A percentile compares a stretch with the other conserved stretches of the same genome.
These are phyloP conservation scores for Orbilia javanica DNA, from an alignment of 2,329 filamentous ascomycete species.

Conservation along the genomic window DNA sequence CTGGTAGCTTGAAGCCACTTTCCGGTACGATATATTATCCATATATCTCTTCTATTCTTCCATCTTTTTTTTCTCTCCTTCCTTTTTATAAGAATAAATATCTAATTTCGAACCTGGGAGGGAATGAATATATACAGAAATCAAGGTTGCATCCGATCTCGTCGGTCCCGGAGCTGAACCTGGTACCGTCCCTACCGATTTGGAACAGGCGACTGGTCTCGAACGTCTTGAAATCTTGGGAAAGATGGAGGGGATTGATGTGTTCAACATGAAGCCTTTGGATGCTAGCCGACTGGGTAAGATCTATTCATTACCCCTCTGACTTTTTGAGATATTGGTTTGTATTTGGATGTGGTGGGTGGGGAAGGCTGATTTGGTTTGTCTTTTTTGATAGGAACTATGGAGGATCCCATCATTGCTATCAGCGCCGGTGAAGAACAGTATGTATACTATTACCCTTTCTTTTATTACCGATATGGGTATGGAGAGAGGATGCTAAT, in stretches of 20 bases:
- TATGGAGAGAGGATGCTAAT: background rate
- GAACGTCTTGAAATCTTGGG: constrained; percentile 98
- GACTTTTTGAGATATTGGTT: constrained; percentile 1
- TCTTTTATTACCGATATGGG: background rate
- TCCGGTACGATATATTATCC: constrained; percentile 43
- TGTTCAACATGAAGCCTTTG: constrained; percentile 98
- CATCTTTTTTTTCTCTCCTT: background rate
- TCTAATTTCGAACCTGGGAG: background rate
- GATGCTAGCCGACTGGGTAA: constrained; percentile 88
- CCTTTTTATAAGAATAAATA: background rate
- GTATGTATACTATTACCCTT: constrained; percentile 73
- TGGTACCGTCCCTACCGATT: constrained; percentile 89
- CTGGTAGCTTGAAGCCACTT: constrained; percentile 27
- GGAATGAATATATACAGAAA: constrained; percentile 74
- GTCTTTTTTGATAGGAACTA: constrained; percentile 80
- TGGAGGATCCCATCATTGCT: constrained; percentile 90
- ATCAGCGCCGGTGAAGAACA: constrained; percentile 95
- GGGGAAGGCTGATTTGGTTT: background rate
- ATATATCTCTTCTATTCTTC: too few species aligned
- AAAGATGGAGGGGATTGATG: constrained; percentile 98
- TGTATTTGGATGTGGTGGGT: background rate
- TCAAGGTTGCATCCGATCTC: constrained; percentile 85
- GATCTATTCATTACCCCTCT: too few species aligned
- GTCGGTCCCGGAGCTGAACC: constrained; percentile 82
- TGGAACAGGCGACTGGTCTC: constrained; percentile 95